Evolutionary conservation across 2,329 filamentous ascomycete species (phyloP).

Genomic region (Pseudodiploospora longispora): DNA sequence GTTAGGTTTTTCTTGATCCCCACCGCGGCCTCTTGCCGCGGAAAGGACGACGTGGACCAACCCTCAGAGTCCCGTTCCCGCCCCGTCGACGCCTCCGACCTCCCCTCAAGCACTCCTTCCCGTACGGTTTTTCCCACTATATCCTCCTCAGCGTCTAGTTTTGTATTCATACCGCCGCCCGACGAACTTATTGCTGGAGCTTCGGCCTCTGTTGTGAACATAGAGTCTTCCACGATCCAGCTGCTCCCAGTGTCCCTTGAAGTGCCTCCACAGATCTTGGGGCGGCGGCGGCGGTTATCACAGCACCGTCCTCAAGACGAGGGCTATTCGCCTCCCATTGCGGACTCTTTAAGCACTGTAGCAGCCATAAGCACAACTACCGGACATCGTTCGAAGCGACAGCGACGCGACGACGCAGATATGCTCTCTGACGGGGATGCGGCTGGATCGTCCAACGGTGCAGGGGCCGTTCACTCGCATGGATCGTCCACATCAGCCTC

Average conservation of each 20-base stretch:
- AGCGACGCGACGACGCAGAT: constrained; percentile 46
- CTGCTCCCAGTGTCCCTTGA: constrained; percentile 17
- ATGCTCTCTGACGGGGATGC: constrained; percentile 56
- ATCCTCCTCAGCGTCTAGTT: constrained; percentile 32
- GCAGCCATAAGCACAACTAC: constrained; percentile 8
- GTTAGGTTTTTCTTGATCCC: constrained; percentile 9
- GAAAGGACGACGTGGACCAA: constrained; percentile 34
- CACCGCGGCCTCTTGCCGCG: constrained; percentile 32
- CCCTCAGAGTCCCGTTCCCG: constrained; percentile 25
- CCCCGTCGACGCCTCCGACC: constrained; percentile 47
- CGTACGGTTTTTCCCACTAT: constrained; percentile 40
- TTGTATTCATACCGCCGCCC: constrained; percentile 16
- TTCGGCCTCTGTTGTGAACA: constrained; percentile 29
- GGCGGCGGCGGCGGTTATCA: constrained; percentile 46
- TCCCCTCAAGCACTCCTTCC: constrained; percentile 51
- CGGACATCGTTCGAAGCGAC: constrained; percentile 33
- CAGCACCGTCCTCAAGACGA: constrained; percentile 27
- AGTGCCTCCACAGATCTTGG: constrained; percentile 35
- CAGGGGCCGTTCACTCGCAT: constrained; percentile 29
- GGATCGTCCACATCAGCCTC: constrained; percentile 29
- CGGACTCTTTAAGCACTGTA: constrained; percentile 2
- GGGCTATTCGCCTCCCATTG: background rate
- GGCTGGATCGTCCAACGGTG: constrained; percentile 47
- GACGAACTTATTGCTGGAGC: constrained; percentile 17
- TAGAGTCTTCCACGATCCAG: constrained; percentile 29